A percentile compares a stretch with the other conserved stretches of the same genome.
These are phyloP conservation scores for Trypanosoma platydactyli DNA, from an alignment of 208 protist species.

Conservation along the genomic window DNA sequence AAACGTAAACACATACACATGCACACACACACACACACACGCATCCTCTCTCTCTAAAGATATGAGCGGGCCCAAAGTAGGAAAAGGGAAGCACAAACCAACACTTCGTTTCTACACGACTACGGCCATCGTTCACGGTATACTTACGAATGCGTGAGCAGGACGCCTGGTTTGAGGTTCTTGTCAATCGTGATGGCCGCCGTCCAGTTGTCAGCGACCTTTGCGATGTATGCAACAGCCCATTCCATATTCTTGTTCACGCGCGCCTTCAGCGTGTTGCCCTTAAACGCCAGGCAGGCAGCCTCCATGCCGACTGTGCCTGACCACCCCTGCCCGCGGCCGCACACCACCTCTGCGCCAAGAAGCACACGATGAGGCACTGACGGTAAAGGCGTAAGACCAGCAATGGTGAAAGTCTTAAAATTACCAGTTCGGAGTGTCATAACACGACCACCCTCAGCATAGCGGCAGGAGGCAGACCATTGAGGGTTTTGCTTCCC, in stretches of 20 bases:
- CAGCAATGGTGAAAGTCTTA: conserved; percentile 46
- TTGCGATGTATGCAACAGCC: conserved; percentile 63
- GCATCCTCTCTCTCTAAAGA: too few relatives aligned
- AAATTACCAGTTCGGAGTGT: conserved; percentile 54
- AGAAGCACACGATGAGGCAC: conserved; percentile 9
- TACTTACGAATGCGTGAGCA: conserved; percentile 65
- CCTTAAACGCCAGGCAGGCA: conserved; percentile 50
- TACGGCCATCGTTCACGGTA: background rate
- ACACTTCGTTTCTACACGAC: conserved; percentile 43
- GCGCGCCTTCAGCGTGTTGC: conserved; percentile 72
- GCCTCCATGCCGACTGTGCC: conserved; percentile 49
- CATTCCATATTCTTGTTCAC: conserved; percentile 61
- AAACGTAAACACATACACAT: too few relatives aligned
- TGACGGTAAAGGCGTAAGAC: conserved; percentile 33
- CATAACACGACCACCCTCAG: conserved; percentile 37
- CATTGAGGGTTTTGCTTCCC: conserved; percentile 56
- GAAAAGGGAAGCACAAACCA: too few relatives aligned
- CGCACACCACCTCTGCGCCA: conserved; percentile 44
- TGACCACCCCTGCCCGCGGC: conserved; percentile 27
- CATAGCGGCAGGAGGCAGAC: conserved; percentile 60
- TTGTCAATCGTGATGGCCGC: conserved; percentile 64
- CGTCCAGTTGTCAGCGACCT: conserved; percentile 69
- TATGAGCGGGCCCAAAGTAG: too few relatives aligned
- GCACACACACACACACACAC: too few relatives aligned
- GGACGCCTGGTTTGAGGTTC: conserved; percentile 57